Conservation (phyloP, 2,329 filamentous ascomycete species). For the Paraconiothyrium brasiliense region DNA sequence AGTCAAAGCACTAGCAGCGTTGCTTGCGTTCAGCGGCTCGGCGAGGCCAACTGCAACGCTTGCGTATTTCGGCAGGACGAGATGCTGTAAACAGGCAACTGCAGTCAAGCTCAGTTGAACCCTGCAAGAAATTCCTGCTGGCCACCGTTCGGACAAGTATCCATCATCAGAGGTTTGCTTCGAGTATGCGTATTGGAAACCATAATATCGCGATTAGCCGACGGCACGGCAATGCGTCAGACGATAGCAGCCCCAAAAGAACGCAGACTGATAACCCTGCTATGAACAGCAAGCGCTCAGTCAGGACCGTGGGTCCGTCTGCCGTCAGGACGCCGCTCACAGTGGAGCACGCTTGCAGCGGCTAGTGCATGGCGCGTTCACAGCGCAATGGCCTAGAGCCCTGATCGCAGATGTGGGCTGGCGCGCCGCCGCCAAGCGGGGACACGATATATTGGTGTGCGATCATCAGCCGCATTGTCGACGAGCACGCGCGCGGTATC, state of each 20-base stretch:
- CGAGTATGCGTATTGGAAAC: constrained; percentile 29
- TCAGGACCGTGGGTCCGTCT: constrained; percentile 42
- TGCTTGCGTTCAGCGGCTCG: constrained; percentile 16
- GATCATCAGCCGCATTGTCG: constrained; percentile 51
- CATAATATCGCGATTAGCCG: constrained; percentile 47
- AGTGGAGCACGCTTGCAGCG: constrained; percentile 47
- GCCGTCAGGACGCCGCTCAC: constrained; percentile 28
- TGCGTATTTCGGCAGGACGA: constrained; percentile 7
- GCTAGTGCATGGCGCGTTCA: constrained; percentile 44
- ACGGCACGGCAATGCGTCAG: constrained; percentile 34
- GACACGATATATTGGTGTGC: constrained; percentile 45
- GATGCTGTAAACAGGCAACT: constrained; percentile 16
- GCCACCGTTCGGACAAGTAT: constrained; percentile 29
- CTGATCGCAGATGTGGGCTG: constrained; percentile 50
- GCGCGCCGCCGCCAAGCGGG: constrained; percentile 43
- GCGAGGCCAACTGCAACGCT: constrained; percentile 14
- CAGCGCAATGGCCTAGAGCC: constrained; percentile 49
- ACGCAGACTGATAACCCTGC: constrained; percentile 41
- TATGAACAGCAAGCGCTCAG: constrained; percentile 31
- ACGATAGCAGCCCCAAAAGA: constrained; percentile 26
- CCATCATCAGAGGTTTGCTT: constrained; percentile 14
- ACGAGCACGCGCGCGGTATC: constrained; percentile 28
- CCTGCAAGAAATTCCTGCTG: constrained; percentile 31
- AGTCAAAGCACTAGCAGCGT: constrained; percentile 19
- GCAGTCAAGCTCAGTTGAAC: constrained; percentile 19